These are phyloP conservation scores for Plenodomus lindquistii DNA, from an alignment of 2,329 filamentous ascomycete genomes.

Conservation along the genomic window DNA sequence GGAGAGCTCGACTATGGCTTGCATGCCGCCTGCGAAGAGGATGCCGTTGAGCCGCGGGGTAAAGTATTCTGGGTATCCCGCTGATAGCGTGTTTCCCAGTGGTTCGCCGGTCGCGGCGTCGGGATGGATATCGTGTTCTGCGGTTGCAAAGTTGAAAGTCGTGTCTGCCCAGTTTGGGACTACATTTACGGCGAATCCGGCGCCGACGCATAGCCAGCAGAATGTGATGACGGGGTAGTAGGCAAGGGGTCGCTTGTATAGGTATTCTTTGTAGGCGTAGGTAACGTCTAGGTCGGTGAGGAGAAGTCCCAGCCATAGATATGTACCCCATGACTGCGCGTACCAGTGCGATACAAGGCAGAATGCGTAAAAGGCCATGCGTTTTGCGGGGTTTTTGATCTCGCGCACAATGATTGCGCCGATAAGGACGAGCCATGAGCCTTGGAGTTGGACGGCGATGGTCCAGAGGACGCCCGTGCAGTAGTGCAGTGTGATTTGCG, in stretches of 20 bases:
- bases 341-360: conserved; percentile 54
- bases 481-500: conserved; percentile 54
- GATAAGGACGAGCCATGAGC: conserved; percentile 51
- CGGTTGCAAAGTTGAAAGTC: conserved; percentile 43
- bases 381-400: conserved; percentile 52
- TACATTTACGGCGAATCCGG: conserved; percentile 44
- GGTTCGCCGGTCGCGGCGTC: conserved; percentile 45
- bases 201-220: conserved; percentile 33
- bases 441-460: conserved; percentile 55
- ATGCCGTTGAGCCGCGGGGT: conserved; percentile 51
- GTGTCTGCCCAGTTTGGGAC: conserved; percentile 40
- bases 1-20: conserved; percentile 44
- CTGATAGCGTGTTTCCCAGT: conserved; percentile 38
- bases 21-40: conserved; percentile 45
- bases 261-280: conserved; percentile 48
- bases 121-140: conserved; percentile 51
- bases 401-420: conserved; percentile 51
- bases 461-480: conserved; percentile 57
- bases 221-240: conserved; percentile 46
- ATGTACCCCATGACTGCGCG: conserved; percentile 51
- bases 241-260: conserved; percentile 38
- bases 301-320: conserved; percentile 51
- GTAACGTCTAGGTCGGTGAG: conserved; percentile 54
- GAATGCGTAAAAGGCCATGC: conserved; percentile 51
- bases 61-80: conserved; percentile 50